Base-by-base conservation (phyloP, 257 asterid species). In the Scutellaria galericulata region DNA sequence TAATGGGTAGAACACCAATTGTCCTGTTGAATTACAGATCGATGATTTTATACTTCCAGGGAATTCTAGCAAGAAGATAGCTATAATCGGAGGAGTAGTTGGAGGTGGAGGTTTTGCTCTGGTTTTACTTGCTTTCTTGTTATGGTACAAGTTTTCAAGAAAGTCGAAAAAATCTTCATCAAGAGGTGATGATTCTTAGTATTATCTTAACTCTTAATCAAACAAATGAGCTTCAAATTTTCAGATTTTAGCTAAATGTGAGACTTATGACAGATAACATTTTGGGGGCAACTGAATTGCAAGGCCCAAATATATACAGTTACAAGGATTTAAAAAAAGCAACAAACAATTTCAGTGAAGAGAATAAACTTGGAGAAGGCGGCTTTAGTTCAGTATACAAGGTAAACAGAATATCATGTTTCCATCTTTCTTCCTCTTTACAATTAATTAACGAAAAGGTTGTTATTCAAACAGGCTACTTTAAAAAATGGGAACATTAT, bases 321-420 rank as follows among this genome's bases (percentile, higher is more conserved):
- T 88, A 83, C 80, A 90, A 83, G 72, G 92, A 88, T 73, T 68
- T 92, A 74, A 90, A 82, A 78, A 50, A 75, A 39, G 93, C 96
- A 37, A 90, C 98, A 3, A 77, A 78, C 47, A 78, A 85, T 78
- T 90, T 92, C 64, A 86, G 85, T 9, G 87, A 86, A 73, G 92
- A 86, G 64, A 81, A 79, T 63, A 92, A 92, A 55, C 86, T 92
- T 3, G 98, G 98, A 40, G 94, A 84, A 79, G 97, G 98, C 4
- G 91, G 89, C 45, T 92, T 88, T 65, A 96, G 98, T n/a, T 90
- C 75, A 68, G 97, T 90, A 9, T 92, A 79, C 85, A 92, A 88
- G 93, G 97, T 90, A 72, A 27, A 35, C 1, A 37, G 14, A 9
- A 20, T 35, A 27, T 11, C 2, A 2, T 12, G 37, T 31, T 31